Conservation (phyloP, 2,329 filamentous ascomycete genomes). For the Meredithiella fracta region DNA sequence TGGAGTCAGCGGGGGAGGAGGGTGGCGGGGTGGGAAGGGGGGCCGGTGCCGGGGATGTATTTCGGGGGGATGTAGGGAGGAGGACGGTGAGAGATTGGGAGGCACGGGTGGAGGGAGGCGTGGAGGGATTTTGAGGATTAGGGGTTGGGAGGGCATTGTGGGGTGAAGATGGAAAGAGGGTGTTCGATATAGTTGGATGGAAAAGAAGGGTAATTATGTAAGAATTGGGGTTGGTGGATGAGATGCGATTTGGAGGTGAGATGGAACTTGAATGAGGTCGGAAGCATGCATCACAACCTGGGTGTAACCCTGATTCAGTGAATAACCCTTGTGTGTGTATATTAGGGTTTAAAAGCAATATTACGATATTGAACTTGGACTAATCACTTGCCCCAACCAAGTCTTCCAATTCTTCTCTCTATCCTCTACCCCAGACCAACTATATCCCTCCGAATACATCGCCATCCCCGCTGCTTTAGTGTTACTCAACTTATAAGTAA, state of each 20-base stretch:
- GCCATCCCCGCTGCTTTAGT: conserved; percentile 3
- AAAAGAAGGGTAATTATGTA: too few species aligned
- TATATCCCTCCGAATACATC: conserved; percentile 3
- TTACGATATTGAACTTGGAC: too few species aligned
- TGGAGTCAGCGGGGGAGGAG: conserved; percentile 33
- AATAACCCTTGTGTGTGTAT: too few species aligned
- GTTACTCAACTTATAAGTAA: conserved; percentile 1
- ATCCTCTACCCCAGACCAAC: neutral
- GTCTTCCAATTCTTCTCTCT: conserved; percentile 1
- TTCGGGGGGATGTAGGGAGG: conserved; percentile 15
- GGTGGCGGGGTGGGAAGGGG: conserved; percentile 30
- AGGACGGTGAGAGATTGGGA: conserved; percentile 15
- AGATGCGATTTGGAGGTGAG: too few species aligned
- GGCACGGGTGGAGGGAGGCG: neutral
- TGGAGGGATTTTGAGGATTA: neutral
- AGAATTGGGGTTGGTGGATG: too few species aligned
- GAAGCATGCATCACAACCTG: too few species aligned
- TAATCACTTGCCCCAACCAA: conserved; percentile 7
- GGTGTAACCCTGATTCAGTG: too few species aligned
- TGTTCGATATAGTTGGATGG: too few species aligned
- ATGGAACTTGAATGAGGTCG: too few species aligned
- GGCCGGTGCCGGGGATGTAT: conserved; percentile 32
- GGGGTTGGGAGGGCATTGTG: neutral
- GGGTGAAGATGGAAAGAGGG: too few species aligned
- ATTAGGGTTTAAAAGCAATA: too few species aligned